Base-by-base conservation (phyloP, 2,329 filamentous ascomycete species). In the Lomentospora prolificans region DNA sequence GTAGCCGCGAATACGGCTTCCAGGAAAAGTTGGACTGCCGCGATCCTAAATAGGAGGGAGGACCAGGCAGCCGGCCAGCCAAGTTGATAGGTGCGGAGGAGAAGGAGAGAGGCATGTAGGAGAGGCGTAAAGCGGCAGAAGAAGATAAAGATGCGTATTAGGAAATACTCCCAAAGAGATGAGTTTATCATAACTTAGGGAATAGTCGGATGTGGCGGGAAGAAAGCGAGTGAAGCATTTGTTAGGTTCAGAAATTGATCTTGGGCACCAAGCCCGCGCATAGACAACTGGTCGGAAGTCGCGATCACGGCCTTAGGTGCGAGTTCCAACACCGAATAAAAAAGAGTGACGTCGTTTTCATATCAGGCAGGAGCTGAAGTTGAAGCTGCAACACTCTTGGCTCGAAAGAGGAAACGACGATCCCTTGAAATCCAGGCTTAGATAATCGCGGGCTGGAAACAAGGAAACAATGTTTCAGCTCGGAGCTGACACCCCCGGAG, bases 121-220 rank as follows among this genome's bases (percentile, higher is more conserved):
- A 71, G 65, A 9, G 73, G 70, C 24, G 71, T 71, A 64, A 75
- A 74, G 50, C 71, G 74, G 27, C 78, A 69, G 36, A 70, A 57
- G 31, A 72, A 58, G 59, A 79, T 74, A 63, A 63, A 69, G 55
- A 69, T 57, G 58, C 73, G 75, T 64, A 79, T 76, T 61, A 76
- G 64, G 46, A 75, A 57, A 61, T 71, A 72, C 63, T 73, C 73
- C 51, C 55, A 54, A 19, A 65, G 60, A 1, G 70, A 70, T 36
- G 67, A 69, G 57, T 67, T 67, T 55, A 74, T 65, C 71, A 74
- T 73, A 56, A 19, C 10, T 48, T 25, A 22, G 28, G 50, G 4
- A 17, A 28, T 9, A 31, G 24, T 25, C 12, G 39, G 39, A 24
- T 22, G 24, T 22, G 19, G 24, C 19, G 24, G 22, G 44, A 27